These are phyloP conservation scores for Scytalidium lignicola DNA, from an alignment of 2,329 filamentous ascomycete species.

Conservation along the genomic window DNA sequence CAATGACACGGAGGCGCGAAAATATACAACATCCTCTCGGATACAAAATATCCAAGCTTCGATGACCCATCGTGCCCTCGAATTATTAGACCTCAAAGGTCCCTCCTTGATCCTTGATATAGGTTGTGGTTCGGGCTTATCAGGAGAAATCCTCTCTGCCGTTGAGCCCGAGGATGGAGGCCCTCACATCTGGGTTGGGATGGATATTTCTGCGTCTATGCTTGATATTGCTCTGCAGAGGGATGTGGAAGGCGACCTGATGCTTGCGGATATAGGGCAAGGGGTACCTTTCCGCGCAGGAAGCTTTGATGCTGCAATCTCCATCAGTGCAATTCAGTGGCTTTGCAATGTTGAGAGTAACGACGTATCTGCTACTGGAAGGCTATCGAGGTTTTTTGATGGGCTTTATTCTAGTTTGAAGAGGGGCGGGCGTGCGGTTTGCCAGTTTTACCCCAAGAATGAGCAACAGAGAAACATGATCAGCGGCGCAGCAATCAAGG, in stretches of 20 bases:
- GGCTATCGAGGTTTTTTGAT: slow-evolving; percentile 84
- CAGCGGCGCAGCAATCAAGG: slow-evolving; percentile 80
- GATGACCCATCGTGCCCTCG: slow-evolving; percentile 91
- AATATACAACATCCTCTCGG: slow-evolving; percentile 94
- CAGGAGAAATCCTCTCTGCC: slow-evolving; percentile 86
- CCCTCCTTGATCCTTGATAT: slow-evolving; percentile 91
- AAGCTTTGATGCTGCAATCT: slow-evolving; percentile 90
- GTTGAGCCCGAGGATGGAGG: slow-evolving; percentile 65
- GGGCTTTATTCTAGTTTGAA: slow-evolving; percentile 80
- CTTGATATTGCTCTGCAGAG: slow-evolving; percentile 88
- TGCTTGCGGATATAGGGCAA: slow-evolving; percentile 92
- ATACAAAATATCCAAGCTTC: slow-evolving; percentile 92
- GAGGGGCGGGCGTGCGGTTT: slow-evolving; percentile 83
- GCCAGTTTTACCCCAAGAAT: slow-evolving; percentile 98
- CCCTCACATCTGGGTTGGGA: slow-evolving; percentile 92
- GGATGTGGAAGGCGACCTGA: slow-evolving; percentile 88
- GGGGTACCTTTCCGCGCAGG: slow-evolving; percentile 91
- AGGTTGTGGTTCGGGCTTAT: slow-evolving; percentile 93
- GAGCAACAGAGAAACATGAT: slow-evolving; percentile 90
- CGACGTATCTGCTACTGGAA: slow-evolving; percentile 73
- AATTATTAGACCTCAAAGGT: slow-evolving; percentile 73
- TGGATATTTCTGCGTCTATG: slow-evolving; percentile 96
- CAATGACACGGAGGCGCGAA: slow-evolving; percentile 89
- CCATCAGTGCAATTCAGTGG: slow-evolving; percentile 97
- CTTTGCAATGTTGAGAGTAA: slow-evolving; percentile 90